A percentile compares a stretch with the other conserved stretches of the same genome.
Evolutionary conservation across 192 early-diverging fungal genomes (phyloP).

Genomic region (Umbelopsis isabellina): DNA sequence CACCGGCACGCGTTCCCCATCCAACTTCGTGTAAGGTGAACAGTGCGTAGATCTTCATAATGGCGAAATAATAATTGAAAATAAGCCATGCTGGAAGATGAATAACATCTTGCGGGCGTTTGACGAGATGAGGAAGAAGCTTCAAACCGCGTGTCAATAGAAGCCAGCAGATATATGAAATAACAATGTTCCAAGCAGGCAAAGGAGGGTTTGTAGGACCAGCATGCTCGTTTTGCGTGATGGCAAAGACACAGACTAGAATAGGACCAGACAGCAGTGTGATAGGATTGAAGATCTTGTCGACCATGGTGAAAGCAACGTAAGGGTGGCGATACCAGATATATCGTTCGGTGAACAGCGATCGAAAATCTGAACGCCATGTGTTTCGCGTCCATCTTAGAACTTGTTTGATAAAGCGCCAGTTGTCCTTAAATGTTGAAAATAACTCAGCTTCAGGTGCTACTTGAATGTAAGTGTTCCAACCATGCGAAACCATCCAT

Average conservation of each 20-base stretch:
- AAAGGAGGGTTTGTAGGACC: slow-evolving; percentile 30
- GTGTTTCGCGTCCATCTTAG: slow-evolving; percentile 68
- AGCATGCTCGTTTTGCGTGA: slow-evolving; percentile 12
- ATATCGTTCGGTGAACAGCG: slow-evolving; percentile 53
- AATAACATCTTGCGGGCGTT: slow-evolving; percentile 56
- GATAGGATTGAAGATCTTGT: slow-evolving; percentile 64
- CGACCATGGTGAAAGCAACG: slow-evolving; percentile 65
- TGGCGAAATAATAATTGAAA: slow-evolving; percentile 63
- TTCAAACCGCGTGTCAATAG: slow-evolving; percentile 58
- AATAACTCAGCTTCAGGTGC: slow-evolving; percentile 59
- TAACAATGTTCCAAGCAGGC: slow-evolving; percentile 54
- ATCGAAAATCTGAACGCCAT: slow-evolving; percentile 59
- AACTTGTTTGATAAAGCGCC: slow-evolving; percentile 63
- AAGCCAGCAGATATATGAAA: slow-evolving; percentile 57
- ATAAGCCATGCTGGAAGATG: slow-evolving; percentile 56
- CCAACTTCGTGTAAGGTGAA: slow-evolving; percentile 62
- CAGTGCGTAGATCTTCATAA: slow-evolving; percentile 59
- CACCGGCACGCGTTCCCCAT: slow-evolving; percentile 59
- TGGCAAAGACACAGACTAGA: slow-evolving; percentile 48
- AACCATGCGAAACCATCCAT: slow-evolving; percentile 64
- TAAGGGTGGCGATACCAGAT: slow-evolving; percentile 62
- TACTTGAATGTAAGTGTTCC: slow-evolving; percentile 61
- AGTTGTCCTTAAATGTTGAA: slow-evolving; percentile 69
- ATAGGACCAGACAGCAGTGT: slow-evolving; percentile 59
- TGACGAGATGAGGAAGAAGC: slow-evolving; percentile 57